Conservation (phyloP, 768 basidiomycete species). For the Boletus insuetus region DNA sequence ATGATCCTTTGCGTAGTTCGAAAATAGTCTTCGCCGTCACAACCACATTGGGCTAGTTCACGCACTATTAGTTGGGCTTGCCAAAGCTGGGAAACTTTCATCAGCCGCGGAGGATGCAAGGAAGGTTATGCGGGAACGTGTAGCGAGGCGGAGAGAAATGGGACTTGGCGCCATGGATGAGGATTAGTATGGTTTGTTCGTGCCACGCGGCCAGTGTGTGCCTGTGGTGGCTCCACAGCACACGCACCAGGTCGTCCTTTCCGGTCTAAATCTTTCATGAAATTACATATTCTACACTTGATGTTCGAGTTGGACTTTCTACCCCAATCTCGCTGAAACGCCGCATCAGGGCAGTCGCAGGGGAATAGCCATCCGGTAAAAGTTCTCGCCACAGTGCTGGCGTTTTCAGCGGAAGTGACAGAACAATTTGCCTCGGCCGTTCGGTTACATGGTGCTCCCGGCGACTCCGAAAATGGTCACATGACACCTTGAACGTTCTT, state of each 20-base stretch:
- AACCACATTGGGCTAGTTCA: conserved; percentile 85
- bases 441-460: no score
- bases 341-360: background rate
- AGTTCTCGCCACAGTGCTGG: conserved; percentile 9
- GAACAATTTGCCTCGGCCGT: no score
- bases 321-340: background rate
- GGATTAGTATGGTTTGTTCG: conserved; percentile 26
- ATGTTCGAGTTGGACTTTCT: conserved; percentile 4
- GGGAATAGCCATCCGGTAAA: conserved; percentile 8
- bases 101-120: conserved; percentile 47
- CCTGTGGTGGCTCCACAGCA: conserved; percentile 2
- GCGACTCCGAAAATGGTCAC: background rate
- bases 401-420: background rate
- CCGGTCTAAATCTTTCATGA: background rate
- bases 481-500: background rate
- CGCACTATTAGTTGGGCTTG: conserved; percentile 67
- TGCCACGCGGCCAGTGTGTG: conserved; percentile 4
- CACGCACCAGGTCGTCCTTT: background rate
- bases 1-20: conserved; percentile 53
- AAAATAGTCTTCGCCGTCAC: conserved; percentile 83
- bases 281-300: conserved; percentile 3
- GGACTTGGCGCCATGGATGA: conserved; percentile 43
- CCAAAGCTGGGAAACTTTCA: conserved; percentile 63
- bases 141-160: conserved; percentile 39
- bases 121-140: conserved; percentile 42